These are phyloP conservation scores for Lumnitzera racemosa DNA, from an alignment of 345 rosid species.

Conservation along the genomic window DNA sequence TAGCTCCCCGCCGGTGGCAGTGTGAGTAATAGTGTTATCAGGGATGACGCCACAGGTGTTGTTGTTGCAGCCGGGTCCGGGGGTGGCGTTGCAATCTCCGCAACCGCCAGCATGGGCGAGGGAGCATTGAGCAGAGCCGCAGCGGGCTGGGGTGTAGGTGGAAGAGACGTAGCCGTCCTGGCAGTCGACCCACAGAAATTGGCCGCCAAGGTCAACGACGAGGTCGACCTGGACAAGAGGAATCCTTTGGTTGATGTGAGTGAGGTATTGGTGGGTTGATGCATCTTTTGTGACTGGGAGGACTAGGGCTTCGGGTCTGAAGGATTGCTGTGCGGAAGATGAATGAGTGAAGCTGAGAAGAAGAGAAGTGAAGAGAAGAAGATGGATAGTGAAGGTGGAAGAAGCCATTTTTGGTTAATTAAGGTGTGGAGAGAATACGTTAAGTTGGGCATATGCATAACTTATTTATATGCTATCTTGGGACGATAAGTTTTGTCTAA, in stretches of 20 bases:
- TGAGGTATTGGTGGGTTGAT: slow-evolving; percentile 50
- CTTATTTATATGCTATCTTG: slow-evolving; percentile 1
- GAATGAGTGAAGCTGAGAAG: slow-evolving; percentile 7
- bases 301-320: slow-evolving; percentile 57
- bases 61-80: slow-evolving; percentile 65
- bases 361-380: slow-evolving; percentile 10
- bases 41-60: slow-evolving; percentile 47
- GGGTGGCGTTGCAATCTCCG: slow-evolving; percentile 32
- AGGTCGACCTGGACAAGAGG: slow-evolving; percentile 38
- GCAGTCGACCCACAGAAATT: slow-evolving; percentile 55
- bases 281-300: slow-evolving; percentile 55
- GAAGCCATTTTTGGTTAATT: slow-evolving; percentile 7
- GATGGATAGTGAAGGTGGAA: background rate
- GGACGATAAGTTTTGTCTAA: background rate
- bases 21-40: slow-evolving; percentile 33
- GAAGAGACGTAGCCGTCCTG: slow-evolving; percentile 46
- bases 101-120: slow-evolving; percentile 41
- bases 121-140: slow-evolving; percentile 55
- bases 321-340: slow-evolving; percentile 36
- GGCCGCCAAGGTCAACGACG: slow-evolving; percentile 68
- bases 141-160: slow-evolving; percentile 39
- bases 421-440: background rate
- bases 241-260: slow-evolving; percentile 47
- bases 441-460: background rate
- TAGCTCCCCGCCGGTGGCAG: slow-evolving; percentile 41